Evolutionary conservation across 2,329 filamentous ascomycete species (phyloP).

Genomic region (Cercospora beticola): DNA sequence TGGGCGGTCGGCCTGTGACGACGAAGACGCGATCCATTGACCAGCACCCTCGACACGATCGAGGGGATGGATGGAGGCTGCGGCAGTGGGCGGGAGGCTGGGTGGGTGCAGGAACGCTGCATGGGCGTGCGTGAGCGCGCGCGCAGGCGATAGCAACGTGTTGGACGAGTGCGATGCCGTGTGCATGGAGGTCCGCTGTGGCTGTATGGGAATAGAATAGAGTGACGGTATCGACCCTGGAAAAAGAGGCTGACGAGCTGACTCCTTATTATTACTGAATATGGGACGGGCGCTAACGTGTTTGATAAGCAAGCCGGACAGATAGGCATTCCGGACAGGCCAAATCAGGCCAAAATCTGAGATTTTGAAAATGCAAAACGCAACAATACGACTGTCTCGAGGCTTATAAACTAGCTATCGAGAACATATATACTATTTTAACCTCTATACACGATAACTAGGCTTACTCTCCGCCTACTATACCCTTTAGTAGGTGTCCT

Average conservation of each 20-base stretch:
- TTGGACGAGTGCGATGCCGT: not conserved
- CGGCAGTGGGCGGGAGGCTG: not conserved
- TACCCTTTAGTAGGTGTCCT: no score
- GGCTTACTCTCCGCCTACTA: no score
- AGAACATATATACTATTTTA: no score
- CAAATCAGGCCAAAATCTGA: no score
- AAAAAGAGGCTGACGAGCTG: conserved; percentile 3
- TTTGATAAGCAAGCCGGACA: no score
- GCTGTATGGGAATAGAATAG: not conserved
- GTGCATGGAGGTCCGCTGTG: not conserved
- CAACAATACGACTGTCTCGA: no score
- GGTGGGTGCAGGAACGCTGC: not conserved
- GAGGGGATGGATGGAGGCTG: not conserved
- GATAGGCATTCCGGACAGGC: no score
- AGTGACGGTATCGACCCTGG: not conserved
- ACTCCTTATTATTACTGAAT: conserved; percentile 6
- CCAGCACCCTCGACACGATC: not conserved
- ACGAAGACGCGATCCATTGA: not conserved
- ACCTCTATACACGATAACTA: no score
- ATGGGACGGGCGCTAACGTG: not conserved
- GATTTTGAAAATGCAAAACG: no score
- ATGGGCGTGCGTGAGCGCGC: not conserved
- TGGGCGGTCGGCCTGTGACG: not conserved
- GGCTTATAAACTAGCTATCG: no score
- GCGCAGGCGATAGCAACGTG: not conserved